Conservation (phyloP, 2,329 filamentous ascomycete species). For the Falciphora oryzae region DNA sequence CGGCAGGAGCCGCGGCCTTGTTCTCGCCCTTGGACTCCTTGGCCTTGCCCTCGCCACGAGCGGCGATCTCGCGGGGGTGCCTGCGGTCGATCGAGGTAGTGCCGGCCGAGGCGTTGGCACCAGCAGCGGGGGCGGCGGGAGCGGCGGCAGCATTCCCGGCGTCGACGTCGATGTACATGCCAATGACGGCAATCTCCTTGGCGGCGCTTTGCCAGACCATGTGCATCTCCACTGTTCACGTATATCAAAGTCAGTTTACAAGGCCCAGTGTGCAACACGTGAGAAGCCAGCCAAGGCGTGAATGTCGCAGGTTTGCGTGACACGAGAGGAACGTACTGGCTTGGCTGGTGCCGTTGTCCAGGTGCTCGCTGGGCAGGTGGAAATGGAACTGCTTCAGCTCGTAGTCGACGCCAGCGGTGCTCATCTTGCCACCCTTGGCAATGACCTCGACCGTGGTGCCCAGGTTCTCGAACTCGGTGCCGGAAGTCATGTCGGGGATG, state of each 20-base stretch:
- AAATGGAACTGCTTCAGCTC: conserved; percentile 43
- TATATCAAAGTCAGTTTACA: not conserved
- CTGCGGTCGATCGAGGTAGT: conserved; percentile 8
- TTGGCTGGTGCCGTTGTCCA: conserved; percentile 38
- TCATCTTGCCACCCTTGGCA: conserved; percentile 33
- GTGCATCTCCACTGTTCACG: conserved; percentile 44
- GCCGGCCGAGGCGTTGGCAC: conserved; percentile 11
- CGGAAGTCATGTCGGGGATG: conserved; percentile 36
- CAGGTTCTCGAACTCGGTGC: conserved; percentile 49
- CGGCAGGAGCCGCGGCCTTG: conserved; percentile 1
- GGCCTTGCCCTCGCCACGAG: conserved; percentile 13
- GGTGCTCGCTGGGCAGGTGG: conserved; percentile 43
- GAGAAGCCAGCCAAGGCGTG: too few relatives aligned
- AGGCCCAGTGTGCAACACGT: not conserved
- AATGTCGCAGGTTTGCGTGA: too few relatives aligned
- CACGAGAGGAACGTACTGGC: conserved; percentile 28
- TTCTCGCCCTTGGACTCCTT: conserved; percentile 26
- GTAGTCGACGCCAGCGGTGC: conserved; percentile 29
- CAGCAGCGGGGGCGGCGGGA: conserved; percentile 14
- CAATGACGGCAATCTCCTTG: conserved; percentile 36
- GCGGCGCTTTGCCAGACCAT: conserved; percentile 49
- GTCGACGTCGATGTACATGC: conserved; percentile 36
- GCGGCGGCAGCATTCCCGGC: conserved; percentile 18
- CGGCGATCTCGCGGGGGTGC: conserved; percentile 2
- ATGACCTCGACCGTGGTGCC: conserved; percentile 53